phyloP scores from a whole-genome alignment of 129 eudicot genomes.

The Kitagawia praeruptora region DNA sequence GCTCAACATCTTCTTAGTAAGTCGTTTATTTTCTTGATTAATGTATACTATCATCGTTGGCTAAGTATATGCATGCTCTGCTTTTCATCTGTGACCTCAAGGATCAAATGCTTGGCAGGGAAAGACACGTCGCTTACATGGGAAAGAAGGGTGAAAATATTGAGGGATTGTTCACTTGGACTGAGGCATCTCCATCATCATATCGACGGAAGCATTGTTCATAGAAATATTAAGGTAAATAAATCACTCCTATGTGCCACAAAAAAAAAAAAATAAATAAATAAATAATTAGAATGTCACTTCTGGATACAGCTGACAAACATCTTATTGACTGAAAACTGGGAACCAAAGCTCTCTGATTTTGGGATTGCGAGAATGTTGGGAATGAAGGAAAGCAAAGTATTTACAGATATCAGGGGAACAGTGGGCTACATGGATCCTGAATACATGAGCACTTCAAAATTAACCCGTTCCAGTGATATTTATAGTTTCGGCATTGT shows the following conservation, averaged over 20 bases:
- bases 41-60: too few relatives aligned
- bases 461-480: slow-evolving; percentile 73
- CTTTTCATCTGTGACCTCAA: too few relatives aligned
- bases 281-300: too few relatives aligned
- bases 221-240: slow-evolving; percentile 65
- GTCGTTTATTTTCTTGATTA: neutral
- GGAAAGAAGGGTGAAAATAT: slow-evolving; percentile 62
- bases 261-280: too few relatives aligned
- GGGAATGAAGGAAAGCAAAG: slow-evolving; percentile 42
- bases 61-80: neutral
- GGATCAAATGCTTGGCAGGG: slow-evolving; percentile 24
- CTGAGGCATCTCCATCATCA: slow-evolving; percentile 57
- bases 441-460: slow-evolving; percentile 79
- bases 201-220: slow-evolving; percentile 71
- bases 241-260: neutral
- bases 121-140: slow-evolving; percentile 49
- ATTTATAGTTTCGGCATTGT: slow-evolving; percentile 77
- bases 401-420: slow-evolving; percentile 63
- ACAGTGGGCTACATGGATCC: slow-evolving; percentile 86
- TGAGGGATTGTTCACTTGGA: slow-evolving; percentile 67
- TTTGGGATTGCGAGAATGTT: slow-evolving; percentile 60
- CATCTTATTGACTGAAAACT: slow-evolving; percentile 57
- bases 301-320: slow-evolving; percentile 24
- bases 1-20: slow-evolving; percentile 66
- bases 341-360: slow-evolving; percentile 71